Conservation (phyloP, 2,329 filamentous ascomycete genomes). For the Aspergillus japonicus region DNA sequence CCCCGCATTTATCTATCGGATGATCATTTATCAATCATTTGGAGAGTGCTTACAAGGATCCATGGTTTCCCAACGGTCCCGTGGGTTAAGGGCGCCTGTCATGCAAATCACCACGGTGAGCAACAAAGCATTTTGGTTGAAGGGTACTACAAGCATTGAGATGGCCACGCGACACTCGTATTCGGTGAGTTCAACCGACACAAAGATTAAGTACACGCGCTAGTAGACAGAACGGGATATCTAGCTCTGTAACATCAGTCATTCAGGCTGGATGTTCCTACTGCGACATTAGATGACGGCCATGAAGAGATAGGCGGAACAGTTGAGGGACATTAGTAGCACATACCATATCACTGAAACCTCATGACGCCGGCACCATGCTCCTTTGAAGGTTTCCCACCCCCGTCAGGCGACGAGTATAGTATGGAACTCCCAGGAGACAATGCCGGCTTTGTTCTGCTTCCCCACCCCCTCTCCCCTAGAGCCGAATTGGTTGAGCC, state of each 20-base stretch:
- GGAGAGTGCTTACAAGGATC: not conserved
- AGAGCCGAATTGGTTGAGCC: not conserved
- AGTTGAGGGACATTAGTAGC: not conserved
- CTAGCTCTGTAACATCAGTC: slow-evolving; percentile 4
- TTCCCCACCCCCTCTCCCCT: not conserved
- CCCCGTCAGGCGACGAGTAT: slow-evolving; percentile 4
- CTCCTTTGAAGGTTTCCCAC: slow-evolving; percentile 6
- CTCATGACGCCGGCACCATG: slow-evolving; percentile 29
- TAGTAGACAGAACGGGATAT: slow-evolving; percentile 12
- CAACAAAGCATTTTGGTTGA: not conserved
- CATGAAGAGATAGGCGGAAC: not conserved
- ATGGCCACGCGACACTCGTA: slow-evolving; percentile 1
- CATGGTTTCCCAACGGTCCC: not conserved
- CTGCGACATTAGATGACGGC: not conserved
- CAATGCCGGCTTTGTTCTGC: slow-evolving; percentile 25
- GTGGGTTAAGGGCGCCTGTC: not conserved
- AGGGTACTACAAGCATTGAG: not conserved
- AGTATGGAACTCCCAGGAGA: slow-evolving; percentile 7
- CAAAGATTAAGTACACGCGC: not conserved
- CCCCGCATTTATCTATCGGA: not conserved
- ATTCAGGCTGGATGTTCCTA: not conserved
- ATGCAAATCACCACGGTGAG: not conserved
- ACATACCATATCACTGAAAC: slow-evolving; percentile 29
- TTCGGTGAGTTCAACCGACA: not conserved
- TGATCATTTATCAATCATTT: not conserved